phyloP scores from a whole-genome alignment of 768 basidiomycete genomes.

The Boletus speciosus region DNA sequence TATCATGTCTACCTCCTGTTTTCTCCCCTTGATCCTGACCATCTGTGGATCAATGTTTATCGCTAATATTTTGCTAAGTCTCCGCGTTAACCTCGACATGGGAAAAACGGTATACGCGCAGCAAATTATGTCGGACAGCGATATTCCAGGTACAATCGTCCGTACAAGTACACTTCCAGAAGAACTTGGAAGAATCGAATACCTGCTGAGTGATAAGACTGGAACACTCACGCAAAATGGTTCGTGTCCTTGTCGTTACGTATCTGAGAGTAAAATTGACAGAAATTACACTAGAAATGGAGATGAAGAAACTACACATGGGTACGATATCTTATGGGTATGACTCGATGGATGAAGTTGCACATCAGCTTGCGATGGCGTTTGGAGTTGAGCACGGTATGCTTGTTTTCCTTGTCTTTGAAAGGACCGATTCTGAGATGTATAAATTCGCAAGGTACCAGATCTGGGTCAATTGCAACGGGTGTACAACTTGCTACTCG shows the following conservation, averaged over 20 bases:
- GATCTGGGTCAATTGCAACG: conserved; percentile 60
- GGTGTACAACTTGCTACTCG: conserved; percentile 81
- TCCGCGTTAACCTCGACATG: conserved; percentile 99
- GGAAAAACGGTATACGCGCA: conserved; percentile 98
- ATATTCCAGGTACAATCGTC: conserved; percentile 95
- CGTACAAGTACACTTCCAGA: conserved; percentile 97
- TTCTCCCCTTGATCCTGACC: too few species aligned
- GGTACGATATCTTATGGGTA: conserved; percentile 96
- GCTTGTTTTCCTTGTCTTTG: neutral
- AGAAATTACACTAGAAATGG: conserved; percentile 71
- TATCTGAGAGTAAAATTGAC: neutral
- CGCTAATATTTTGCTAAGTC: conserved; percentile 40
- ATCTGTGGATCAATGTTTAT: neutral
- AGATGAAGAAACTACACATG: conserved; percentile 98
- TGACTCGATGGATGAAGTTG: conserved; percentile 99
- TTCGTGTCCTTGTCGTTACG: conserved; percentile 31
- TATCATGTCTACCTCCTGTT: too few species aligned
- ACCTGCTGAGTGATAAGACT: conserved; percentile 95
- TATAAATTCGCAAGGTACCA: conserved; percentile 35
- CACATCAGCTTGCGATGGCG: conserved; percentile 83
- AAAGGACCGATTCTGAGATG: neutral
- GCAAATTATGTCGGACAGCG: conserved; percentile 88
- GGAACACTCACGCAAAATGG: conserved; percentile 98
- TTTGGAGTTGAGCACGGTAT: conserved; percentile 69
- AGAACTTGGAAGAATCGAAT: conserved; percentile 92